These are phyloP conservation scores for Colletotrichum higginsianum DNA, from an alignment of 2,329 filamentous ascomycete genomes.

Conservation along the genomic window DNA sequence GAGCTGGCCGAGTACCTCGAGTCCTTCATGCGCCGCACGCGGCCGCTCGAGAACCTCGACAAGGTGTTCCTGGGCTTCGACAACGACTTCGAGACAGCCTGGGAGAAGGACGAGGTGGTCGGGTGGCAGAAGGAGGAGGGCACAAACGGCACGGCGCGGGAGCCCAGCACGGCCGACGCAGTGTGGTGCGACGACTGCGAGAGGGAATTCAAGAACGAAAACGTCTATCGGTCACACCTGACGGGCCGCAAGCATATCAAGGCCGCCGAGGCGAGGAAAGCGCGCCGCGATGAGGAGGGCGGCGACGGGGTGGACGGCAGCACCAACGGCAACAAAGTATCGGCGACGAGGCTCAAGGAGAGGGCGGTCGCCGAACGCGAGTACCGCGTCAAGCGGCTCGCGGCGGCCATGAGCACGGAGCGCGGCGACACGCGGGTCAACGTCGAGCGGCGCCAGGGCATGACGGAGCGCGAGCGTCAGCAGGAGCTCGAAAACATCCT, in stretches of 20 bases:
- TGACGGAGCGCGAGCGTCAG: slow-evolving; percentile 96
- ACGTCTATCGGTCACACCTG: slow-evolving; percentile 92
- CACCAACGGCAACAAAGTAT: slow-evolving; percentile 48
- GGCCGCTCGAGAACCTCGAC: slow-evolving; percentile 88
- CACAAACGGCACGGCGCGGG: slow-evolving; percentile 53
- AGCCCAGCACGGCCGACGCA: slow-evolving; percentile 68
- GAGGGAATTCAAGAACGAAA: slow-evolving; percentile 95
- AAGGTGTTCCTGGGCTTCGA: slow-evolving; percentile 84
- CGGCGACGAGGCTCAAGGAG: slow-evolving; percentile 81
- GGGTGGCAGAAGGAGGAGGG: slow-evolving; percentile 79
- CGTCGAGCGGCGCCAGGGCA: slow-evolving; percentile 95
- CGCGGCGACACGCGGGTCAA: slow-evolving; percentile 92
- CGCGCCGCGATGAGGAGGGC: slow-evolving; percentile 59
- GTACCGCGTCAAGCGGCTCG: slow-evolving; percentile 83
- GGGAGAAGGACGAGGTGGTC: slow-evolving; percentile 83
- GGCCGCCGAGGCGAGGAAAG: slow-evolving; percentile 77
- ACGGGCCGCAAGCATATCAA: slow-evolving; percentile 94
- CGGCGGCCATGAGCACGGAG: slow-evolving; percentile 87
- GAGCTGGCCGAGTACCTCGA: slow-evolving; percentile 88
- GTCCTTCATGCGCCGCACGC: slow-evolving; percentile 85
- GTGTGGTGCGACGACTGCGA: slow-evolving; percentile 94
- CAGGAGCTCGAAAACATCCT: slow-evolving; percentile 93
- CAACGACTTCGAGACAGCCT: slow-evolving; percentile 85
- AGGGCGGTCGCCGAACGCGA: slow-evolving; percentile 92
- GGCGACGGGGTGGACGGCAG: slow-evolving; percentile 48